Evolutionary conservation across 2,329 filamentous ascomycete genomes (phyloP).

Genomic region (Juglanconis juglandina): DNA sequence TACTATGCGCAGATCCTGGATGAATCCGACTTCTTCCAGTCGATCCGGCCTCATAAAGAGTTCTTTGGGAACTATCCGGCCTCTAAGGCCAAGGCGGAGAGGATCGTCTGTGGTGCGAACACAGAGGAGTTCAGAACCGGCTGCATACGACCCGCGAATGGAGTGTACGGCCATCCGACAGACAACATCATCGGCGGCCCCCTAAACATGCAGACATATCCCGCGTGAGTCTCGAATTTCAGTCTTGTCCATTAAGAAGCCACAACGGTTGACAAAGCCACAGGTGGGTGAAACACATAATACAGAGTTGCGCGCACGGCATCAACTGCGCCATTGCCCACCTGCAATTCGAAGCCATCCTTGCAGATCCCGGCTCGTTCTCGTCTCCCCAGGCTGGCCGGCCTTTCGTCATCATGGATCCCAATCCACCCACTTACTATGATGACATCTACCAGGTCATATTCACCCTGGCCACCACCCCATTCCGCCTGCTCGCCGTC

Average conservation of each 20-base stretch:
- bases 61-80: conserved; percentile 46
- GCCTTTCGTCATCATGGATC: conserved; percentile 40
- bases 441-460: conserved; percentile 34
- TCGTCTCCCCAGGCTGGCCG: conserved; percentile 31
- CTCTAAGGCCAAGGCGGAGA: conserved; percentile 44
- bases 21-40: conserved; percentile 36
- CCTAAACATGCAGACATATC: conserved; percentile 33
- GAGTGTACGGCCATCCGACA: conserved; percentile 49
- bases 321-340: conserved; percentile 41
- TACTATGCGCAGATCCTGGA: conserved; percentile 39
- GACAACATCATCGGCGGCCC: conserved; percentile 44
- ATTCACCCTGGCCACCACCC: conserved; percentile 32
- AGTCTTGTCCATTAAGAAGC: not conserved
- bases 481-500: conserved; percentile 30
- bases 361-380: conserved; percentile 25
- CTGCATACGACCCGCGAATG: conserved; percentile 49
- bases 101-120: conserved; percentile 38
- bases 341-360: conserved; percentile 38
- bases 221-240: conserved; percentile 37
- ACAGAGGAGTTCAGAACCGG: conserved; percentile 42
- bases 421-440: conserved; percentile 38
- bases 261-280: not conserved
- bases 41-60: conserved; percentile 34
- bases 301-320: conserved; percentile 39
- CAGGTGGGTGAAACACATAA: conserved; percentile 37